Evolutionary conservation across 495 filamentous ascomycete genomes (phyloP).

Genomic region (Tetracladium marchalianum): DNA sequence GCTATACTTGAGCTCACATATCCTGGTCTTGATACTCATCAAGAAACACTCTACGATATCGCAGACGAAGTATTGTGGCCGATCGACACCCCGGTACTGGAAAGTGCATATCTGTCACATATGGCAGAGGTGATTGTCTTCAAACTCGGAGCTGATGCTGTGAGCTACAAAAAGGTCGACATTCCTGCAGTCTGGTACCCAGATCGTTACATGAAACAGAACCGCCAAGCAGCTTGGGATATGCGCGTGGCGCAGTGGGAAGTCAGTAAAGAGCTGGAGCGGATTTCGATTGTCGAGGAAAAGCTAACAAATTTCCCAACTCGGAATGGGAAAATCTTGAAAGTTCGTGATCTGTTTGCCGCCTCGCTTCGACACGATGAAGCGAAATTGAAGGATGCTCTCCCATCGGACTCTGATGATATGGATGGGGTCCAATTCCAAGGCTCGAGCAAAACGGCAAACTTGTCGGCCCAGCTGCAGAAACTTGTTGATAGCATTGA

Average conservation of each 20-base stretch:
- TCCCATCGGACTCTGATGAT: conserved; percentile 16
- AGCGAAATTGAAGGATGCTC: conserved; percentile 22
- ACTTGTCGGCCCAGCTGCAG: conserved; percentile 29
- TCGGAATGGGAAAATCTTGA: conserved; percentile 12
- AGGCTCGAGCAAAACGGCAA: conserved; percentile 18
- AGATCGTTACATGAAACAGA: conserved; percentile 63
- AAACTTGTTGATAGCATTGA: conserved; percentile 34
- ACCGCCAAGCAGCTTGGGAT: conserved; percentile 36
- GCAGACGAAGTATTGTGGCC: conserved; percentile 60
- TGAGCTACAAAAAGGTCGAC: conserved; percentile 39
- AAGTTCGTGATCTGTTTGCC: conserved; percentile 15
- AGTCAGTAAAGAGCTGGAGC: conserved; percentile 18
- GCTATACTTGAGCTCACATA: conserved; percentile 31
- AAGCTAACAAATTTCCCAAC: conserved; percentile 13
- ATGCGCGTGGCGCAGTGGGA: conserved; percentile 29
- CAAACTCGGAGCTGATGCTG: conserved; percentile 38
- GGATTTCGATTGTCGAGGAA: conserved; percentile 15
- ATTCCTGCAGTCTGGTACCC: conserved; percentile 65
- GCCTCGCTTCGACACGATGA: conserved; percentile 19
- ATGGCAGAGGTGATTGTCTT: conserved; percentile 62
- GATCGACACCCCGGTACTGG: conserved; percentile 28
- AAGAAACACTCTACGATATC: conserved; percentile 58
- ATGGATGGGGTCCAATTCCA: not conserved
- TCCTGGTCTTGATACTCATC: conserved; percentile 18
- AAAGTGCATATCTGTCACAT: conserved; percentile 38